Conservation (phyloP, 208 protist genomes). For the Leptomonas seymouri region DNA sequence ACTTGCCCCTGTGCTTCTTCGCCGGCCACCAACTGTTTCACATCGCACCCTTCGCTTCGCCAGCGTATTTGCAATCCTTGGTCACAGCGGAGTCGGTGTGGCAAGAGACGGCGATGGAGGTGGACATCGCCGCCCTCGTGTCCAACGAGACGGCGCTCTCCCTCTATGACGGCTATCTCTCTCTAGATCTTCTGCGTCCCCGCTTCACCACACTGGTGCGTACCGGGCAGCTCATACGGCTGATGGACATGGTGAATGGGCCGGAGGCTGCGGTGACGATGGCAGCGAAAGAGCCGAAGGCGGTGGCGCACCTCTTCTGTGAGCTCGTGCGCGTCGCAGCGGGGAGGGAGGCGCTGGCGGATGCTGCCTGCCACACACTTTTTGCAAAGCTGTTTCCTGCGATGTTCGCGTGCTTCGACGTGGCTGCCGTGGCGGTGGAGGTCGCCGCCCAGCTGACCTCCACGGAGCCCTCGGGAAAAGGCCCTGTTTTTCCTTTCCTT, state of each 20-base stretch:
- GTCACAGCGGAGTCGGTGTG: conserved; percentile 41
- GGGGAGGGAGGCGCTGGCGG: conserved; percentile 35
- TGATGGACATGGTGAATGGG: conserved; percentile 50
- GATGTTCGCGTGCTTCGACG: conserved; percentile 26
- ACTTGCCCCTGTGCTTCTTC: conserved; percentile 36
- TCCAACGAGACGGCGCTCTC: conserved; percentile 23
- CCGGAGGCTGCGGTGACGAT: conserved; percentile 31
- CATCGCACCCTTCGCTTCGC: conserved; percentile 67
- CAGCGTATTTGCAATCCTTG: conserved; percentile 43
- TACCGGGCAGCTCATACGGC: conserved; percentile 76
- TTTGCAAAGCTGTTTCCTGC: conserved; percentile 53
- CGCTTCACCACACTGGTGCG: conserved; percentile 62
- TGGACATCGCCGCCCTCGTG: conserved; percentile 7
- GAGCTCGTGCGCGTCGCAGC: conserved; percentile 54
- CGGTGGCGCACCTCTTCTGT: conserved; percentile 38
- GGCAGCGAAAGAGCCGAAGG: conserved; percentile 19
- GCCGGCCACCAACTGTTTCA: conserved; percentile 67
- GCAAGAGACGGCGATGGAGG: conserved; percentile 42
- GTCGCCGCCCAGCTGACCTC: conserved; percentile 25
- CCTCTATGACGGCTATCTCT: conserved; percentile 67
- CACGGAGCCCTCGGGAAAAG: background rate
- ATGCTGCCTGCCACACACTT: conserved; percentile 27
- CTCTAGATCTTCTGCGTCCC: conserved; percentile 50
- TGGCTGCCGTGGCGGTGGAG: conserved; percentile 28
- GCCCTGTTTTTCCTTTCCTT: conserved; percentile 33